phyloP scores from a whole-genome alignment of 2,329 filamentous ascomycete species.

The Aspergillus tamarii region DNA sequence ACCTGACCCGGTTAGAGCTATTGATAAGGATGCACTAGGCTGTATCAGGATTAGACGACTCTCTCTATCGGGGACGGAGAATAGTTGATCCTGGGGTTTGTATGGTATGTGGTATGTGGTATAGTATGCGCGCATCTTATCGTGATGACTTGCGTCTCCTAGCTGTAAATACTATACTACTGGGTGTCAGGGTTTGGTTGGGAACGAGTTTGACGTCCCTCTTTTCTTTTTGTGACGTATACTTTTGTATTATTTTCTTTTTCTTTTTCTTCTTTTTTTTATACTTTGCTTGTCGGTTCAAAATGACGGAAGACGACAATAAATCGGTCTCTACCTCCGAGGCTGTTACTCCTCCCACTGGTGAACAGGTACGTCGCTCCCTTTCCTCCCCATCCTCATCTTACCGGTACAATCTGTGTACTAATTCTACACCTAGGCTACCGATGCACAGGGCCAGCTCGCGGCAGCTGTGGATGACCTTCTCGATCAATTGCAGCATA shows the following conservation, averaged over 20 bases:
- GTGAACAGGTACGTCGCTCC: conserved; percentile 27
- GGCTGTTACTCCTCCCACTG: conserved; percentile 17
- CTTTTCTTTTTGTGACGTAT: neutral
- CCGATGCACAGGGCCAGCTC: conserved; percentile 56
- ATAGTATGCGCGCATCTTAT: neutral
- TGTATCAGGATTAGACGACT: conserved; percentile 4
- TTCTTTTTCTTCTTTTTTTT: conserved; percentile 1
- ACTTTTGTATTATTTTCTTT: neutral
- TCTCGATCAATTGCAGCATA: conserved; percentile 78
- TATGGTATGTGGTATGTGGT: neutral
- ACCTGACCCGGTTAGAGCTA: conserved; percentile 17
- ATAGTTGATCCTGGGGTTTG: conserved; percentile 29
- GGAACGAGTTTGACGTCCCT: too few relatives aligned
- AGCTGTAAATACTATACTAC: neutral
- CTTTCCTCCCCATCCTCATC: neutral
- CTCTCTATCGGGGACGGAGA: conserved; percentile 10
- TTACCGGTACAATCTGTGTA: neutral
- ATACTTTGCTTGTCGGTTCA: neutral
- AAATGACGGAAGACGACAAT: conserved; percentile 21
- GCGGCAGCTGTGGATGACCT: conserved; percentile 83
- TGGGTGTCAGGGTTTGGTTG: too few relatives aligned
- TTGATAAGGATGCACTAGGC: conserved; percentile 24
- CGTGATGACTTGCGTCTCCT: neutral
- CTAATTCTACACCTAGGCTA: conserved; percentile 15
- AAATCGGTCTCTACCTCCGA: conserved; percentile 22